These are phyloP conservation scores for Centella asiatica DNA, from an alignment of 129 eudicot genomes.

Conservation along the genomic window DNA sequence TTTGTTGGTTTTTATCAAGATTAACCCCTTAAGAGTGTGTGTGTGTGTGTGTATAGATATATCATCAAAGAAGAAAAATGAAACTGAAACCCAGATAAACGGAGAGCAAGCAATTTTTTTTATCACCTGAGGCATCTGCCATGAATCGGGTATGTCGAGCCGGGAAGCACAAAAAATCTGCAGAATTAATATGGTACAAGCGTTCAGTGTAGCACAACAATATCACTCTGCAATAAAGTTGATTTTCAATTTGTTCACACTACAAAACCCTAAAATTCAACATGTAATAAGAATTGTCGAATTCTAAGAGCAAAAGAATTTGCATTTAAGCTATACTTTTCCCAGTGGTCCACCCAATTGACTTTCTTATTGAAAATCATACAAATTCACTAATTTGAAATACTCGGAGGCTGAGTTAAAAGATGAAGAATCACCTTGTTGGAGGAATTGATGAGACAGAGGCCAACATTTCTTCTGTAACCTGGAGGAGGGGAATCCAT, in stretches of 20 bases:
- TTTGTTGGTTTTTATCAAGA: too few species aligned
- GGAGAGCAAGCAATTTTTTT: background rate
- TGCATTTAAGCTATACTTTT: too few species aligned
- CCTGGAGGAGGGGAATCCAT: conserved; percentile 83
- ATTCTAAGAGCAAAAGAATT: too few species aligned
- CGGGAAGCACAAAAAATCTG: conserved; percentile 92
- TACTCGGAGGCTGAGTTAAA: background rate
- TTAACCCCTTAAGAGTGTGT: too few species aligned
- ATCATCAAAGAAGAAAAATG: background rate
- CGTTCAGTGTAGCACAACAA: too few species aligned
- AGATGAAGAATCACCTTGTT: conserved; percentile 38
- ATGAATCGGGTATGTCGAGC: conserved; percentile 81
- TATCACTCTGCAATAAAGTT: too few species aligned
- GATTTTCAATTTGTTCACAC: too few species aligned
- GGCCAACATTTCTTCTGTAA: conserved; percentile 83
- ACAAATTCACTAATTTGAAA: background rate
- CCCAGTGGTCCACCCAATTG: too few species aligned
- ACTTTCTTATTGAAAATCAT: too few species aligned
- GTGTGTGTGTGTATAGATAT: too few species aligned
- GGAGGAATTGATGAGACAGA: conserved; percentile 71
- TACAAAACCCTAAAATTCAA: too few species aligned
- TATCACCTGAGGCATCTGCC: conserved; percentile 99
- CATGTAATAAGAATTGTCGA: too few species aligned
- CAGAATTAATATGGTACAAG: conserved; percentile 9
- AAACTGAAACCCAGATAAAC: conserved; percentile 8